Base-by-base conservation (phyloP, 768 basidiomycete genomes). In the Suillus luteus region DNA sequence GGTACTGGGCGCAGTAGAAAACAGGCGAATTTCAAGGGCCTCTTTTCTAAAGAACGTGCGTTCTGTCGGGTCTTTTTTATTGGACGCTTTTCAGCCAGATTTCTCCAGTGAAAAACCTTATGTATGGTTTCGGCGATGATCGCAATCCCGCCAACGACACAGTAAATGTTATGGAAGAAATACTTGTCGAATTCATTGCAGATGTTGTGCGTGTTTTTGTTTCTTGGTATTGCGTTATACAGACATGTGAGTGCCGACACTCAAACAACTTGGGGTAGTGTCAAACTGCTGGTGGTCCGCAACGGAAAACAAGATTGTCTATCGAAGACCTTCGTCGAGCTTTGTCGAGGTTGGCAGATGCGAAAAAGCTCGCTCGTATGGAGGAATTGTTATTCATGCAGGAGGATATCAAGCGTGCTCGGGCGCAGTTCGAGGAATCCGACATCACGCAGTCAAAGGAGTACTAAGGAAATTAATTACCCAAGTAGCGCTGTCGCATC, bases 81-180 rank as follows among this genome's bases (percentile, higher is more conserved):
- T 33, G 67, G 24, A 65, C 66, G 61, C 62, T 60, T 38, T 64
- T 60, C 59, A 58, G 33, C 33, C 37, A 35, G 64, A 67, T 62
- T 54, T 62, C 62, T 60, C 14, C 68, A 93, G 93, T 95, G 64
- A 87, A 89, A 68, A 91, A 83, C 65, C 78, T 95, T 59, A 94
- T 95, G 93, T 96, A 94, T 71, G 94, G 92, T 35, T 97, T 96
- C 75, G 95, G 95, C 12, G 95, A 97, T 73, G 93, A 94, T 72
- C 83, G 90, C 17, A 91, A 93, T 68, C 92, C 94, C 0, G 89
- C 93, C 3, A 90, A 85, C 44, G 95, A 97, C 69, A 91, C 92
- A 0, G 91, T 95, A 33, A 89, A 86, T 67, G 91, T 96, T 44
- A 92, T 96, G 92, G 94, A 96, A 72, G 94, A 96, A 72, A 94